Percentiles rank a stretch among this genome's conserved stretches.
phyloP scores from a whole-genome alignment of 2,329 filamentous ascomycete species.

The Colletotrichum cuscutae region DNA sequence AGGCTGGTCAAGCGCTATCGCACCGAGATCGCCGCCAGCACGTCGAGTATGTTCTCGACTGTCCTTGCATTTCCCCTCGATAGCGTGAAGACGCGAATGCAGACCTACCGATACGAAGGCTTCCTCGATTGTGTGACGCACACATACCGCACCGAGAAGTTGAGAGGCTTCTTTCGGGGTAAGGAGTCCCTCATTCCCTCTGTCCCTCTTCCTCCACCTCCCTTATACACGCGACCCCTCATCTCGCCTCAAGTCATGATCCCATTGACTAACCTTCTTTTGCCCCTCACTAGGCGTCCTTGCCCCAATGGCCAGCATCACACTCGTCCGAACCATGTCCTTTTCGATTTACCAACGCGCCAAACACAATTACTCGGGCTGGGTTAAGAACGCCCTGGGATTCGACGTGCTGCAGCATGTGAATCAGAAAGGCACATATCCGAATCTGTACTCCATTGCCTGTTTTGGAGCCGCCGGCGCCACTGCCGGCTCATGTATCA shows the following conservation, averaged over 20 bases:
- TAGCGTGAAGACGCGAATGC: conserved; percentile 90
- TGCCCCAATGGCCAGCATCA: conserved; percentile 83
- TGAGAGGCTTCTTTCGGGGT: conserved; percentile 85
- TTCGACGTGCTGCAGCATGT: conserved; percentile 80
- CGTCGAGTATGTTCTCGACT: conserved; percentile 82
- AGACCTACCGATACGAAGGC: conserved; percentile 82
- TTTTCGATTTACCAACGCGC: conserved; percentile 84
- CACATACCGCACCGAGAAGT: conserved; percentile 79
- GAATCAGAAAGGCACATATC: conserved; percentile 75
- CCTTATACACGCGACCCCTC: conserved; percentile 21
- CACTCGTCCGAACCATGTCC: conserved; percentile 79
- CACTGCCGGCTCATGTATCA: conserved; percentile 82
- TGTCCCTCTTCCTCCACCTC: background rate
- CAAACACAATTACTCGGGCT: conserved; percentile 78
- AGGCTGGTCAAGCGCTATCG: conserved; percentile 79
- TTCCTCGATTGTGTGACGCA: conserved; percentile 79
- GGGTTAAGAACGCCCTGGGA: conserved; percentile 73
- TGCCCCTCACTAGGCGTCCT: conserved; percentile 68
- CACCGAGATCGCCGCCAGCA: conserved; percentile 82
- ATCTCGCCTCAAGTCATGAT: conserved; percentile 37
- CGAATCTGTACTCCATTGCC: conserved; percentile 76
- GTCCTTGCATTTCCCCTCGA: conserved; percentile 86
- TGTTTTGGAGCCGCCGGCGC: conserved; percentile 84
- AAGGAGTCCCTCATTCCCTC: conserved; percentile 38
- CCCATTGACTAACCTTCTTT: conserved; percentile 30